Evolutionary conservation across 208 protist genomes (phyloP).

Genomic region (Jaenimonas drosophilae): DNA sequence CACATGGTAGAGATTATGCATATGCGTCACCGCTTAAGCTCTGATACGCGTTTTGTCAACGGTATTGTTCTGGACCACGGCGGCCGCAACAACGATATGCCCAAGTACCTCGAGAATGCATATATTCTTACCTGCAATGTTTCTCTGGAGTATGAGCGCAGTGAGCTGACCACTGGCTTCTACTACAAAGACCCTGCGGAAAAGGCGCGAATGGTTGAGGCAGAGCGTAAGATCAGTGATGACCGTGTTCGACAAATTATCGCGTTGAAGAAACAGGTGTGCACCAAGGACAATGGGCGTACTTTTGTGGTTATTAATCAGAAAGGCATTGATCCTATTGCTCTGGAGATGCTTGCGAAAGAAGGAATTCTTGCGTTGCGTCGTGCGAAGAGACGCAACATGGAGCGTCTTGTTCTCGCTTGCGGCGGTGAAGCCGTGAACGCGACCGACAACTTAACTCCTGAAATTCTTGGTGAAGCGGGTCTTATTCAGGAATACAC

Average conservation of each 20-base stretch:
- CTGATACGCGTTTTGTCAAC: slow-evolving; percentile 96
- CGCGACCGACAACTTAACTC: slow-evolving; percentile 95
- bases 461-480: slow-evolving; percentile 93
- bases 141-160: slow-evolving; percentile 99
- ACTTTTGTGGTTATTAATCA: slow-evolving; percentile 99
- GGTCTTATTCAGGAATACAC: slow-evolving; percentile 97
- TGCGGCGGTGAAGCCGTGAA: slow-evolving; percentile 98
- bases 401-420: slow-evolving; percentile 96
- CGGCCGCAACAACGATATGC: slow-evolving; percentile 98
- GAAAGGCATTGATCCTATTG: slow-evolving; percentile 99
- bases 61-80: slow-evolving; percentile 99
- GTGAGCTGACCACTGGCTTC: slow-evolving; percentile 97
- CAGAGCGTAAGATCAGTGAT: slow-evolving; percentile 96
- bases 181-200: slow-evolving; percentile 96
- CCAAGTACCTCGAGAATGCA: slow-evolving; percentile 94
- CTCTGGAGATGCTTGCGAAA: slow-evolving; percentile 99
- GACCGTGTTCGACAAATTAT: slow-evolving; percentile 97
- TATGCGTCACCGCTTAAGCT: slow-evolving; percentile 97
- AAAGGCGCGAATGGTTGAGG: slow-evolving; percentile 95
- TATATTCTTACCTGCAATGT: slow-evolving; percentile 99
- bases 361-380: slow-evolving; percentile 98
- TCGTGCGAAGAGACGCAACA: slow-evolving; percentile 99
- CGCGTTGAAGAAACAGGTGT: slow-evolving; percentile 97
- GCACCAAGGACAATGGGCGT: slow-evolving; percentile 89
- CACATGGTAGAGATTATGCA: slow-evolving; percentile 99